Percentiles rank a stretch among this genome's conserved stretches.
These are phyloP conservation scores for Aspergillus glaucus DNA, from an alignment of 2,329 filamentous ascomycete species.

Conservation along the genomic window DNA sequence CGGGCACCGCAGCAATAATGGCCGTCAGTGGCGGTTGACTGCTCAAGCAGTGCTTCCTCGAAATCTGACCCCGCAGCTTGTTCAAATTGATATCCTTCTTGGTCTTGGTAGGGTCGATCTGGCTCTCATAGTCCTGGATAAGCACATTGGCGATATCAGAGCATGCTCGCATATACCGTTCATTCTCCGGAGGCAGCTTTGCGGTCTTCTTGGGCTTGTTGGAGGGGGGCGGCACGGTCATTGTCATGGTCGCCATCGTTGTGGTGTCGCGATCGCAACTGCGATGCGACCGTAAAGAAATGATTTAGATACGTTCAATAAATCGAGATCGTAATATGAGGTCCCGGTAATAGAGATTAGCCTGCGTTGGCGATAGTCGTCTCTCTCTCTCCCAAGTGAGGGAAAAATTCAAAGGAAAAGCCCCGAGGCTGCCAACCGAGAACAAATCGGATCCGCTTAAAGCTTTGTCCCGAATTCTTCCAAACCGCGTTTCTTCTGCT, in stretches of 20 bases:
- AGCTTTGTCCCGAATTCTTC: slow-evolving; percentile 31
- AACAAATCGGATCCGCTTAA: slow-evolving; percentile 31
- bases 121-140: slow-evolving; percentile 87
- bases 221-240: slow-evolving; percentile 52
- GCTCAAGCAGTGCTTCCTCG: slow-evolving; percentile 86
- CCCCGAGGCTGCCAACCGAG: slow-evolving; percentile 22
- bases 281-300: not conserved
- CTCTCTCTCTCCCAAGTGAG: no score
- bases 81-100: slow-evolving; percentile 92
- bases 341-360: no score
- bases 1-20: slow-evolving; percentile 97
- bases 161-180: slow-evolving; percentile 88
- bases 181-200: slow-evolving; percentile 83
- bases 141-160: slow-evolving; percentile 90
- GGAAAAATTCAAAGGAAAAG: slow-evolving; percentile 1
- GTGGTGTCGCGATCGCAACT: slow-evolving; percentile 6
- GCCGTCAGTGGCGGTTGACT: slow-evolving; percentile 88
- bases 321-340: no score
- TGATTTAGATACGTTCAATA: not conserved
- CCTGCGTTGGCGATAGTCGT: no score
- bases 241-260: slow-evolving; percentile 57
- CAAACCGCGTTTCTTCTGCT: slow-evolving; percentile 18
- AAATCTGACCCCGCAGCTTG: slow-evolving; percentile 72
- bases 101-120: slow-evolving; percentile 64
- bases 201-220: slow-evolving; percentile 58